A percentile compares a stretch with the other conserved stretches of the same genome.
Conservation (phyloP, 2,329 filamentous ascomycete species). For the Alternaria solani region DNA sequence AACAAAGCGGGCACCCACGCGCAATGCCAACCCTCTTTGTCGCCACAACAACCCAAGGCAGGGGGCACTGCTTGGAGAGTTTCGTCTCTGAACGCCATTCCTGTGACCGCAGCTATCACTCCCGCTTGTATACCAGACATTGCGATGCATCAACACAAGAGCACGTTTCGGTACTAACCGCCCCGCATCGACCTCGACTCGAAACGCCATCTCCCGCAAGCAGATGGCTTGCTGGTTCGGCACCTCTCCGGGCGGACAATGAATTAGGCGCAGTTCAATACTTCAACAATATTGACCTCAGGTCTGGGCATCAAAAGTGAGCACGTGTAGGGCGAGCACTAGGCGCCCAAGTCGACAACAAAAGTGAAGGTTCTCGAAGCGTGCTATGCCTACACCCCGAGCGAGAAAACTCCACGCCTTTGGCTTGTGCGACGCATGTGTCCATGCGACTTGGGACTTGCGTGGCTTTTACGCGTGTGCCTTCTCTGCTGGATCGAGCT, state of each 20-base stretch:
- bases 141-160: not conserved
- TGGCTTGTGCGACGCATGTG: slow-evolving; percentile 6
- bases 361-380: not conserved
- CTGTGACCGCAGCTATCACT: not conserved
- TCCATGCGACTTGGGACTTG: not conserved
- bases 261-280: not conserved
- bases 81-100: not conserved
- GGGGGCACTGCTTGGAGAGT: not conserved
- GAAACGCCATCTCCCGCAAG: not conserved
- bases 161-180: not conserved
- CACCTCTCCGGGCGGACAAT: not conserved
- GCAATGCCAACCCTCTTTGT: not conserved
- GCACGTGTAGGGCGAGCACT: not conserved
- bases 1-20: not conserved
- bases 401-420: not conserved
- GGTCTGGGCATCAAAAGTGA: not conserved
- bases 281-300: not conserved
- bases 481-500: slow-evolving; percentile 4
- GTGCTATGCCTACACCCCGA: not conserved
- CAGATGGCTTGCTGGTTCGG: not conserved
- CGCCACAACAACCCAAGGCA: not conserved
- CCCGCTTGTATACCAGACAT: not conserved
- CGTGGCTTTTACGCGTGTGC: slow-evolving; percentile 12
- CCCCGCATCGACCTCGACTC: not conserved
- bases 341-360: not conserved